Percentiles rank a stretch among this genome's conserved stretches.
Evolutionary conservation across 768 basidiomycete genomes (phyloP).

Genomic region (Phlebiopsis flavidoalba): DNA sequence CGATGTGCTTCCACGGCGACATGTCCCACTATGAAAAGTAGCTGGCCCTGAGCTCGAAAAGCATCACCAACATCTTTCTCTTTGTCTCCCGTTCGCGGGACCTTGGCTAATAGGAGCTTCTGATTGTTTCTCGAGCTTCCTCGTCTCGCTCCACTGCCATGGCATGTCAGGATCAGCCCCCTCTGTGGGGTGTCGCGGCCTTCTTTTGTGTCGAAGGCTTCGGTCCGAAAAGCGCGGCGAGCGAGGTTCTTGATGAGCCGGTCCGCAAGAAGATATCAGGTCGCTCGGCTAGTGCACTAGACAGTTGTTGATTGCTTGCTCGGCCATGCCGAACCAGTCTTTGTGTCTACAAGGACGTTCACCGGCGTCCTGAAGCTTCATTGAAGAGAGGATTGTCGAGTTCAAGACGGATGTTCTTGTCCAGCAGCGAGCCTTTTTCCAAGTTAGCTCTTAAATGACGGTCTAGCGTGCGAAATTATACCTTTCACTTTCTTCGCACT

Average conservation of each 20-base stretch:
- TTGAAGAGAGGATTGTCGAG: slow-evolving; percentile 87
- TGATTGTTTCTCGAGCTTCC: not conserved
- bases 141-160: slow-evolving; percentile 53
- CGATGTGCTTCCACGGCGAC: slow-evolving; percentile 97
- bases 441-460: not conserved
- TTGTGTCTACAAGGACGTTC: slow-evolving; percentile 76
- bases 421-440: slow-evolving; percentile 69
- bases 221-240: slow-evolving; percentile 54
- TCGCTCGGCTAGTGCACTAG: slow-evolving; percentile 89
- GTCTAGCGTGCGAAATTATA: slow-evolving; percentile 18
- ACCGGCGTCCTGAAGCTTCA: slow-evolving; percentile 75
- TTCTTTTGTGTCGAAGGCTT: slow-evolving; percentile 15
- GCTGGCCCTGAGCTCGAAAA: slow-evolving; percentile 85
- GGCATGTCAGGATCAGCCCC: slow-evolving; percentile 40
- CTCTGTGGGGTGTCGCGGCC: slow-evolving; percentile 4
- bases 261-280: slow-evolving; percentile 82
- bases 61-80: slow-evolving; percentile 66
- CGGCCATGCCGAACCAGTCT: slow-evolving; percentile 96
- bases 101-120: slow-evolving; percentile 2
- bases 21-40: slow-evolving; percentile 95
- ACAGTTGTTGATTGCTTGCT: slow-evolving; percentile 96
- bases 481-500: slow-evolving; percentile 98
- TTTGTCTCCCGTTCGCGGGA: slow-evolving; percentile 15
- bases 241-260: slow-evolving; percentile 82
- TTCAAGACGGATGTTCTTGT: slow-evolving; percentile 79